Base-by-base conservation (phyloP, 768 basidiomycete species). In the Lyophyllum atratum region DNA sequence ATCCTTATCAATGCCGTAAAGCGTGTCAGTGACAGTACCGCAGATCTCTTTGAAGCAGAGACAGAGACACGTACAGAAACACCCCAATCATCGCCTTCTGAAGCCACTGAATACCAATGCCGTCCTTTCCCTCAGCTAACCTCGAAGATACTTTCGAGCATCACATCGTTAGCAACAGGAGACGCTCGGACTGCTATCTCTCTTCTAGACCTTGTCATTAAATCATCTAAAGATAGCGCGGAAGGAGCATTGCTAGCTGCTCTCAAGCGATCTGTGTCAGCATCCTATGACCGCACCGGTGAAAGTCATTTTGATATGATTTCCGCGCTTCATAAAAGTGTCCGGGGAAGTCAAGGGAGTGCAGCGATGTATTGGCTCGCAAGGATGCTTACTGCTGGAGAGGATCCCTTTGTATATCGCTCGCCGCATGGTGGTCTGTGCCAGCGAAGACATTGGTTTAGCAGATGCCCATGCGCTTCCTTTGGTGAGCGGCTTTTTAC, bases 291-390 rank as follows among this genome's bases (percentile, higher is more conserved):
- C 68, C 82, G 92, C 31, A 81, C 81, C 9, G 90, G 91, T 3
- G 93, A 93, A 59, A 79, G 79, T 56, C 82, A 78, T 56, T 93
- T 92, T 65, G 90, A 93, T 68, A 85, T 90, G 84, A 92, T 92
- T 62, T 89, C 86, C 29, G 92, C 89, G 2, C 74, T 94, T 62
- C 92, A 95, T 73, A 95, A 95, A 70, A 85, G 84, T 56, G 81
- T 94, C 31, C 81, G 93, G 31, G 93, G 91, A 8, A 84, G 85
- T 54, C 84, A 93, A 59, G 85, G 84, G 6, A 79, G 79, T 64
- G 93, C 91, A 0, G 92, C 92, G 6, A 73, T 93, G 76, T 95
- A 94, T 68, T 95, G 92, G 91, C 78, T 95, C 21, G 91, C 92
- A 10, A 81, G 90, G 49, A 93, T 93, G 92, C 75, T 93, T 31